Evolutionary conservation across 345 rosid genomes (phyloP), one percentile per base, ranked within the genome.

Genomic region (Pugionium dolabratum): DNA sequence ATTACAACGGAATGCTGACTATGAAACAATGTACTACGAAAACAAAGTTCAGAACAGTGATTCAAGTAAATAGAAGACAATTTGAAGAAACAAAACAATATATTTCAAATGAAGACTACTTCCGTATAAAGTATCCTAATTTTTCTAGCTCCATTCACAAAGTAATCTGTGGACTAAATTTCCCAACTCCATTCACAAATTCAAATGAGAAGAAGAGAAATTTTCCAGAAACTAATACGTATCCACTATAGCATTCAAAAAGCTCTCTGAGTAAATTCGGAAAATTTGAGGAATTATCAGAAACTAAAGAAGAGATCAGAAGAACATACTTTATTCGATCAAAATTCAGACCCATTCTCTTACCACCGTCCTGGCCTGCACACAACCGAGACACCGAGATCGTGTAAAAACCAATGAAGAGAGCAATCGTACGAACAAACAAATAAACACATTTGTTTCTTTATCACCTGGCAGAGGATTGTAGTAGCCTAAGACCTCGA

Each of bases 321-420:
- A 28, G 25, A 39, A 72, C 88, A 84, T 86, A 90, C 98, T 93
- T 88, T 9, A 90, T 87, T 66, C 95, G 86, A 35, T 85, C 95
- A 46, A 94, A 94, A 70, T 88, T 90, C 6, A 88, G 83, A 62
- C 99, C 95, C 97, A 94, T 88, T 47, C 97, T 68, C 77, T 94
- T 94, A 54, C 96, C 96, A 18, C 96, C 89, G 65, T 86, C 99
- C 76, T 86, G 96, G 66, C 96, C 95, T 94, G 73, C 35, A 66
- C 56, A 69, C 25, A 30, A 31, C 2, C 44, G 27, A 52, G 44
- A 46, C 43, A 44, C 2, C 11, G n/a, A 46, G 48, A 77, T 61
- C 3, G 11, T 41, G 52, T 61, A 53, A 64, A n/a, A 42, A 58
- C 58, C 35, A 51, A 49, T 6, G 47, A 42, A 42, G 49, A 27